These are phyloP conservation scores for Lipomyces sp. DNA, from an alignment of 805 yeast genomes.

Conservation along the genomic window DNA sequence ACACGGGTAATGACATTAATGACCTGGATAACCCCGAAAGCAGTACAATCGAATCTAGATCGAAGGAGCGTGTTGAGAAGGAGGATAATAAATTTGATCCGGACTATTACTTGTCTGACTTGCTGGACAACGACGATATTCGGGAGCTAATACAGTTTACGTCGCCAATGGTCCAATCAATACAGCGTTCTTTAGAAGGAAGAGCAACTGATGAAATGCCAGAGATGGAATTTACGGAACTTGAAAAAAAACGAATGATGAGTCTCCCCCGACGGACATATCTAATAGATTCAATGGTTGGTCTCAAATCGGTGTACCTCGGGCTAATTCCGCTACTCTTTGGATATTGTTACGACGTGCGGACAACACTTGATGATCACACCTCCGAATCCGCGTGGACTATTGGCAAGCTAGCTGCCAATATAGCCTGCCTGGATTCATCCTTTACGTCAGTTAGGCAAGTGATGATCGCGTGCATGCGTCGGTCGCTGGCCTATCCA, in stretches of 20 bases:
- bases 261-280: constrained; percentile 68
- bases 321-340: constrained; percentile 71
- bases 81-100: constrained; percentile 82
- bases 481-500: constrained; percentile 81
- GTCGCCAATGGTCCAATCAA: constrained; percentile 14
- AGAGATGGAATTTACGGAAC: constrained; percentile 56
- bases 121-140: constrained; percentile 58
- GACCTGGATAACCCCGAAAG: constrained; percentile 83
- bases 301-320: constrained; percentile 61
- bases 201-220: constrained; percentile 7
- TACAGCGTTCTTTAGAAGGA: constrained; percentile 16
- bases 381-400: constrained; percentile 94
- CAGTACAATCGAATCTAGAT: constrained; percentile 60
- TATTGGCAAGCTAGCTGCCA: constrained; percentile 83
- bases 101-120: constrained; percentile 87
- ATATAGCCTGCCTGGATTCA: constrained; percentile 70
- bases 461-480: constrained; percentile 61
- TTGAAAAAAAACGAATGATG: constrained; percentile 70
- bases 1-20: constrained; percentile 89
- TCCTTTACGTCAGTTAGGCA: constrained; percentile 53
- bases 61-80: constrained; percentile 65
- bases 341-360: constrained; percentile 71
- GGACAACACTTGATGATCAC: constrained; percentile 72
- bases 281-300: constrained; percentile 51
- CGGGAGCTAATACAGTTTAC: constrained; percentile 56